phyloP scores from a whole-genome alignment of 768 basidiomycete species.

The Tylopilus felleus region DNA sequence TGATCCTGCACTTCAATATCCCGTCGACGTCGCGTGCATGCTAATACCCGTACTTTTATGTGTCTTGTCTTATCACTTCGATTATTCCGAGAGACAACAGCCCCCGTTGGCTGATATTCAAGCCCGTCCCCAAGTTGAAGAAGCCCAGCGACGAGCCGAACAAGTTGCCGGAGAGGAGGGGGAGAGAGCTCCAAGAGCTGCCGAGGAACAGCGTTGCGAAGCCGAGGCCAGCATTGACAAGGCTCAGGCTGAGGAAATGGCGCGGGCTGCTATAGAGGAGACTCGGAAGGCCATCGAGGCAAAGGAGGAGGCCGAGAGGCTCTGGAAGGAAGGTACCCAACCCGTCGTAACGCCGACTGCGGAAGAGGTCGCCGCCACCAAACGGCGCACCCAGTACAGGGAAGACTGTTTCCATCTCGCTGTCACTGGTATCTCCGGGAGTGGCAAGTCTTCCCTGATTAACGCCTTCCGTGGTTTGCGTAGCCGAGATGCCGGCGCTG shows the following conservation, averaged over 20 bases:
- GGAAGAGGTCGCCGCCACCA: conserved; percentile 11
- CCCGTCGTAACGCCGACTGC: conserved; percentile 16
- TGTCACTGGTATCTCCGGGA: conserved; percentile 32
- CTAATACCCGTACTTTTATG: too few relatives aligned
- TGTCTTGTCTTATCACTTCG: neutral
- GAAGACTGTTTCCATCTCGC: conserved; percentile 34
- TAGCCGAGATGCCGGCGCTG: too few relatives aligned
- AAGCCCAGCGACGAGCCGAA: neutral
- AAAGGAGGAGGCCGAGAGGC: conserved; percentile 12
- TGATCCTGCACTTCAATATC: neutral
- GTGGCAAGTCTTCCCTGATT: conserved; percentile 38
- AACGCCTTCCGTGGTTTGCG: conserved; percentile 29
- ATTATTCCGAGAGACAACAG: neutral
- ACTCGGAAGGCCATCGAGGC: conserved; percentile 11
- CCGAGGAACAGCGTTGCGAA: conserved; percentile 18
- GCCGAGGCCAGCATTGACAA: conserved; percentile 7
- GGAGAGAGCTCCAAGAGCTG: conserved; percentile 12
- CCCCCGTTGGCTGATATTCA: neutral
- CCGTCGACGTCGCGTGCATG: neutral
- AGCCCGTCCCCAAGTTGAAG: conserved; percentile 4
- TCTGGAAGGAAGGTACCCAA: conserved; percentile 21
- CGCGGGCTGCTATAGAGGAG: conserved; percentile 14
- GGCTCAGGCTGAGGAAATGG: conserved; percentile 10
- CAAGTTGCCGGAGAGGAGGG: conserved; percentile 12
- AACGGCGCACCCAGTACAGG: conserved; percentile 19